phyloP scores from a whole-genome alignment of 2,329 filamentous ascomycete genomes.

The Sphaerulina populicola region DNA sequence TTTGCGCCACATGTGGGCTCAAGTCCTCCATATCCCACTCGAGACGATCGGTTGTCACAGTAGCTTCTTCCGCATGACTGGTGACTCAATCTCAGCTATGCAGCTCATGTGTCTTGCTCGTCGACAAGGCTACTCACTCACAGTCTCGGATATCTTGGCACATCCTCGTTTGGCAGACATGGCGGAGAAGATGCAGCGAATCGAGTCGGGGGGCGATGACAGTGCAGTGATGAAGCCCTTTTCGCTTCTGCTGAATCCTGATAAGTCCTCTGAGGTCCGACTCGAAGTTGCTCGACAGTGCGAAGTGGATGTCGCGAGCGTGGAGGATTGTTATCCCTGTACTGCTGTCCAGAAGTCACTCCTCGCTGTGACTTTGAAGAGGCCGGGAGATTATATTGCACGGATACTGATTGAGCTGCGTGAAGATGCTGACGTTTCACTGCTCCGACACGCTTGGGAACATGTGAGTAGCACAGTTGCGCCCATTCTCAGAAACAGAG shows the following conservation, averaged over 20 bases:
- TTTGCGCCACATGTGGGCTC: conserved; percentile 2
- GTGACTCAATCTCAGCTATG: conserved; percentile 13
- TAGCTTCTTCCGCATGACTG: conserved; percentile 39
- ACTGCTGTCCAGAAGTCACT: conserved; percentile 28
- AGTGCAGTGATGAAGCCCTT: neutral
- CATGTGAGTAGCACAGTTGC: neutral
- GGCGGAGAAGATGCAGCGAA: conserved; percentile 1
- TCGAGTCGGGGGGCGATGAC: neutral
- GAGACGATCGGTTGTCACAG: neutral
- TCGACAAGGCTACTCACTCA: conserved; percentile 3
- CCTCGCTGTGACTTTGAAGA: conserved; percentile 47
- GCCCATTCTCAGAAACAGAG: conserved; percentile 1
- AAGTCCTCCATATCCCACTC: conserved; percentile 1
- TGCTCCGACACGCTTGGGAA: conserved; percentile 31
- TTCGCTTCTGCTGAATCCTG: neutral
- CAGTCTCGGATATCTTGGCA: conserved; percentile 5
- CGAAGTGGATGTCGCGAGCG: conserved; percentile 10
- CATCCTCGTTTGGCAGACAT: conserved; percentile 5
- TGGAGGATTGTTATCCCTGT: conserved; percentile 47
- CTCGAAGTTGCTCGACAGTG: conserved; percentile 7
- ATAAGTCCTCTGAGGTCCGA: neutral
- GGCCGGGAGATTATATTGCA: conserved; percentile 47
- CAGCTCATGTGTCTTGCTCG: conserved; percentile 5
- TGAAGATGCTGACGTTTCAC: conserved; percentile 27
- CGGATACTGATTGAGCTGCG: conserved; percentile 25